Evolutionary conservation across 805 yeast species (phyloP).

Genomic region (Yarrowia sp.): DNA sequence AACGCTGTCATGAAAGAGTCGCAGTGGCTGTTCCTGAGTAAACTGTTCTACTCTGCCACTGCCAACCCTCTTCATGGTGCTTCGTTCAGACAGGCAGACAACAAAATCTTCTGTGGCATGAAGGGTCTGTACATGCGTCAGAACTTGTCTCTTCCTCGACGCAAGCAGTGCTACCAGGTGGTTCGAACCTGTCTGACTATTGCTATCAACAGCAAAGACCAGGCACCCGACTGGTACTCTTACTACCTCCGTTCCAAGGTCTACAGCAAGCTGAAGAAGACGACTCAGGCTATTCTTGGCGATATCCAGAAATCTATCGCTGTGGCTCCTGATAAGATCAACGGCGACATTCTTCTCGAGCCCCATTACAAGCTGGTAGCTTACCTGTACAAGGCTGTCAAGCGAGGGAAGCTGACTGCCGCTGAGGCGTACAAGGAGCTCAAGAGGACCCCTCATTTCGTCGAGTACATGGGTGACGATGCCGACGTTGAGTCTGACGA

Average conservation of each 20-base stretch:
- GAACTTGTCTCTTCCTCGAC: conserved; percentile 38
- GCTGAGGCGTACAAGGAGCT: conserved; percentile 54
- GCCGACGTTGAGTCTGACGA: conserved; percentile 9
- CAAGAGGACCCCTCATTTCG: conserved; percentile 50
- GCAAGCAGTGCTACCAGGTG: conserved; percentile 48
- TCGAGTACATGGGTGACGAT: conserved; percentile 42
- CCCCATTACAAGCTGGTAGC: conserved; percentile 76
- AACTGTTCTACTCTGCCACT: conserved; percentile 57
- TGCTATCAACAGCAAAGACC: conserved; percentile 56
- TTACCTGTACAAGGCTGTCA: conserved; percentile 62
- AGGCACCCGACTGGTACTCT: conserved; percentile 65
- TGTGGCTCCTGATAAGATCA: conserved; percentile 42
- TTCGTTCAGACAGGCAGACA: conserved; percentile 64
- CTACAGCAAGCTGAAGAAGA: conserved; percentile 57
- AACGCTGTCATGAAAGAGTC: conserved; percentile 46
- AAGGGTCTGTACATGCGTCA: conserved; percentile 44
- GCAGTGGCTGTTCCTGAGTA: conserved; percentile 64
- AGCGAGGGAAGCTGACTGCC: conserved; percentile 50
- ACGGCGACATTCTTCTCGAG: conserved; percentile 69
- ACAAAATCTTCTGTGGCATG: conserved; percentile 46
- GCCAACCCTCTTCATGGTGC: conserved; percentile 53
- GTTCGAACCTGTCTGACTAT: conserved; percentile 53
- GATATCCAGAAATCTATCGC: conserved; percentile 51
- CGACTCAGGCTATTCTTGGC: conserved; percentile 52
- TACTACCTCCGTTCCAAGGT: conserved; percentile 66